phyloP scores from a whole-genome alignment of 148 eudicot species.

The Mesembryanthemum crystallinum region DNA sequence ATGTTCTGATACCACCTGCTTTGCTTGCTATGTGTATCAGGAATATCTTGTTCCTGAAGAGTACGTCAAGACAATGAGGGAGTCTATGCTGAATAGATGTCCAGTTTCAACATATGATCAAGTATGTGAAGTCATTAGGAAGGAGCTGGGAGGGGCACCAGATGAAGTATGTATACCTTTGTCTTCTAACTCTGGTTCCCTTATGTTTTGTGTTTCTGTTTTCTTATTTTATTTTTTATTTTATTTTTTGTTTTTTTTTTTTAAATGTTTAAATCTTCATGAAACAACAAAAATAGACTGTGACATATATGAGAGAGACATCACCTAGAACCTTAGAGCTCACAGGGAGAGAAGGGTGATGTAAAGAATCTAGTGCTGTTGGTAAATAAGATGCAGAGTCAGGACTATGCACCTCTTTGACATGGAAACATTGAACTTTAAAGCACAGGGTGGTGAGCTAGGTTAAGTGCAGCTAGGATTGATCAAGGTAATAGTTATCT shows the following conservation, averaged over 20 bases:
- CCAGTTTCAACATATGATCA: slow-evolving; percentile 92
- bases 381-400: background rate
- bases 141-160: slow-evolving; percentile 88
- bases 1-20: slow-evolving; percentile 24
- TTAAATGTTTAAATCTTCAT: too few species aligned
- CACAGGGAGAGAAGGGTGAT: background rate
- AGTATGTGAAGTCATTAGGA: slow-evolving; percentile 76
- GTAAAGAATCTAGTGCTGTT: background rate
- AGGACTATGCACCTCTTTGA: background rate
- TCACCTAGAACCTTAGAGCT: background rate
- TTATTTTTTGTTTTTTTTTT: too few species aligned
- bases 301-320: background rate
- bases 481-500: background rate
- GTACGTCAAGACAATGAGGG: slow-evolving; percentile 78
- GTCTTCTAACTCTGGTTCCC: background rate
- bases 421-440: background rate
- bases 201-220: too few species aligned
- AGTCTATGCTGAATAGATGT: slow-evolving; percentile 85
- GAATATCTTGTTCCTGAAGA: slow-evolving; percentile 89
- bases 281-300: background rate
- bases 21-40: slow-evolving; percentile 35
- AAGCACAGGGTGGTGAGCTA: background rate
- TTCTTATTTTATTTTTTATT: too few species aligned
- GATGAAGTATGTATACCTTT: slow-evolving; percentile 59
- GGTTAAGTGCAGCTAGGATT: too few species aligned